These are phyloP conservation scores for Nemophila menziesii DNA, from an alignment of 257 asterid genomes.

Conservation along the genomic window DNA sequence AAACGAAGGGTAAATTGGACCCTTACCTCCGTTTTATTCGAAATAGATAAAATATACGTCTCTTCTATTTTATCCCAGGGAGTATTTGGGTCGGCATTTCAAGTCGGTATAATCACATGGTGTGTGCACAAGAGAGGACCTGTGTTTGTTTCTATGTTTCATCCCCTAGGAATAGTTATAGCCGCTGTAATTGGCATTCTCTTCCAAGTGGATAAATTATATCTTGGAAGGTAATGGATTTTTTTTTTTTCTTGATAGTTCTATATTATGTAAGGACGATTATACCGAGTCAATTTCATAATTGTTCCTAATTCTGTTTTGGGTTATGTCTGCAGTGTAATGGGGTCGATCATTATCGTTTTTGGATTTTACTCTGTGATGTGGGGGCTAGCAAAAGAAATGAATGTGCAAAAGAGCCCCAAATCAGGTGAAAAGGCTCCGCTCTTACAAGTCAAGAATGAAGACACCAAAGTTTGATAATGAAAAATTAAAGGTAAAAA, in stretches of 20 bases:
- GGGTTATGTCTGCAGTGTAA: slow-evolving; percentile 35
- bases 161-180: slow-evolving; percentile 67
- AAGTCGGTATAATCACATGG: slow-evolving; percentile 63
- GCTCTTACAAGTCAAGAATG: slow-evolving; percentile 33
- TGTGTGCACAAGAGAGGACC: slow-evolving; percentile 69
- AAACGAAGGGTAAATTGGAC: neutral
- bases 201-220: slow-evolving; percentile 50
- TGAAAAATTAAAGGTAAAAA: neutral
- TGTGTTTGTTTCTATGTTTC: slow-evolving; percentile 73
- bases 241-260: neutral
- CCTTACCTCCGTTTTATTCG: neutral
- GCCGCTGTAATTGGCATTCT: slow-evolving; percentile 48
- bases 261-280: slow-evolving; percentile 4
- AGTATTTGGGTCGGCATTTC: slow-evolving; percentile 76
- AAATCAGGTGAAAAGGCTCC: slow-evolving; percentile 33
- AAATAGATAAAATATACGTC: too few species aligned
- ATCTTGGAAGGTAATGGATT: slow-evolving; percentile 57
- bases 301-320: neutral
- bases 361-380: slow-evolving; percentile 83
- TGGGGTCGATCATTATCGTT: slow-evolving; percentile 62
- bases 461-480: slow-evolving; percentile 13
- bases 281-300: neutral
- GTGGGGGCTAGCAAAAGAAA: slow-evolving; percentile 84
- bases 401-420: slow-evolving; percentile 20
- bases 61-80: slow-evolving; percentile 27